Evolutionary conservation across 768 basidiomycete genomes (phyloP).

Genomic region (Clitopilus hobsonii): DNA sequence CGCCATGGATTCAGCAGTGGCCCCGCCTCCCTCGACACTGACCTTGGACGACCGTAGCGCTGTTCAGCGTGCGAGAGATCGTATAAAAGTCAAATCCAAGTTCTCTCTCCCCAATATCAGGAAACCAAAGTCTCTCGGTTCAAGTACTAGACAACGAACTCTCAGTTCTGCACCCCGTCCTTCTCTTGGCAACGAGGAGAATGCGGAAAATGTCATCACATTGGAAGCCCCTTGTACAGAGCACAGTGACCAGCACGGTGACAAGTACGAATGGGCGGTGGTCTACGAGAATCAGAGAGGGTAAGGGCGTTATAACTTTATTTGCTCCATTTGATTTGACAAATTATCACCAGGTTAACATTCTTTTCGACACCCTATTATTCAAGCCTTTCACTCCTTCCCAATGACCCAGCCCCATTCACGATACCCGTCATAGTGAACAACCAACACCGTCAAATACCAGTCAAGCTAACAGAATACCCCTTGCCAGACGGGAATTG

Average conservation of each 20-base stretch:
- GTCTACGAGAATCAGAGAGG: constrained; percentile 84
- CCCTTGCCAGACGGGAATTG: constrained; percentile 78
- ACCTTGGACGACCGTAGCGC: constrained; percentile 35
- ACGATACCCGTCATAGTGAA: constrained; percentile 47
- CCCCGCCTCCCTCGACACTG: constrained; percentile 30
- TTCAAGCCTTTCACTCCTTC: constrained; percentile 64
- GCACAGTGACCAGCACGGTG: constrained; percentile 28
- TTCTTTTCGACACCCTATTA: constrained; percentile 72
- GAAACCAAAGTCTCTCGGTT: constrained; percentile 1
- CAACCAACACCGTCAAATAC: constrained; percentile 43
- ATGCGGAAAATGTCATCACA: constrained; percentile 22
- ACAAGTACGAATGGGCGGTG: constrained; percentile 72
- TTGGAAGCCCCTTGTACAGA: constrained; percentile 19
- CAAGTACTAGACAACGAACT: not conserved
- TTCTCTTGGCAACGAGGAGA: constrained; percentile 1
- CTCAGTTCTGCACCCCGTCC: not conserved
- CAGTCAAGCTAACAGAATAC: constrained; percentile 55
- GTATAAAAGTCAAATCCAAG: constrained; percentile 30
- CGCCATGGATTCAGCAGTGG: constrained; percentile 5
- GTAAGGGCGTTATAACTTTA: constrained; percentile 29
- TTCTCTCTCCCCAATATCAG: constrained; percentile 29
- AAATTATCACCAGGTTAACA: constrained; percentile 38
- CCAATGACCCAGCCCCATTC: constrained; percentile 69
- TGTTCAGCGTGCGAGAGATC: constrained; percentile 43
- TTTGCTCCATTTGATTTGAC: not conserved